Conservation (phyloP, 2,329 filamentous ascomycete species). For the Hypoxylon sp. region DNA sequence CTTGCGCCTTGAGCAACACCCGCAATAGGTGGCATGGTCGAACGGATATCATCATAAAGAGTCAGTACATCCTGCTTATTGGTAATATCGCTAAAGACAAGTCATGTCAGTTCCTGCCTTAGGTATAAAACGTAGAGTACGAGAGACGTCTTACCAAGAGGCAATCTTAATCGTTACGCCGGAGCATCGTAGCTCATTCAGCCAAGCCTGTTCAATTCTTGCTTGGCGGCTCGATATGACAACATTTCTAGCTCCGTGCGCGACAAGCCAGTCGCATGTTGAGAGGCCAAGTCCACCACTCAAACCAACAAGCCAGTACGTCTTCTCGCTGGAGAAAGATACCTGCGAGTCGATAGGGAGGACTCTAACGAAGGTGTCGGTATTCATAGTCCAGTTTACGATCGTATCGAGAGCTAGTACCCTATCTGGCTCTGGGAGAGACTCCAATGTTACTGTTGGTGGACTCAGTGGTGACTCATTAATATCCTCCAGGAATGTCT, state of each 20-base stretch:
- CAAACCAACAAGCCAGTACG: slow-evolving; percentile 47
- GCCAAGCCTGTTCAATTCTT: slow-evolving; percentile 42
- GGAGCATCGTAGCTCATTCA: slow-evolving; percentile 31
- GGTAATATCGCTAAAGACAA: slow-evolving; percentile 10
- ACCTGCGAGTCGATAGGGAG: not conserved
- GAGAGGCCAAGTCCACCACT: slow-evolving; percentile 48
- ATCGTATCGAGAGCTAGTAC: not conserved
- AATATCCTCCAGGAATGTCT: not conserved
- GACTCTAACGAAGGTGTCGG: not conserved
- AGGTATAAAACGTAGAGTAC: slow-evolving; percentile 8
- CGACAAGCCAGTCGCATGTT: slow-evolving; percentile 50
- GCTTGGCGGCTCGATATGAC: slow-evolving; percentile 51
- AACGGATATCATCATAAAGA: slow-evolving; percentile 1
- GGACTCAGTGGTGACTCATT: not conserved
- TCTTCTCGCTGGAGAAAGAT: slow-evolving; percentile 39
- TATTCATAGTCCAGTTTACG: not conserved
- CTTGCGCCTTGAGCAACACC: slow-evolving; percentile 52
- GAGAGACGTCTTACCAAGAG: slow-evolving; percentile 4
- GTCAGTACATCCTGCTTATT: slow-evolving; percentile 13
- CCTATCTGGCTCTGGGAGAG: not conserved
- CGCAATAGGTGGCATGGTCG: slow-evolving; percentile 41
- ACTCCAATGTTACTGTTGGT: not conserved
- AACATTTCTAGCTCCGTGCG: slow-evolving; percentile 48
- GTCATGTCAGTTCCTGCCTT: not conserved
- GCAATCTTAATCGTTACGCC: slow-evolving; percentile 13